Evolutionary conservation across 805 yeast species (phyloP).

Genomic region (Tetrapisispora fleetii): DNA sequence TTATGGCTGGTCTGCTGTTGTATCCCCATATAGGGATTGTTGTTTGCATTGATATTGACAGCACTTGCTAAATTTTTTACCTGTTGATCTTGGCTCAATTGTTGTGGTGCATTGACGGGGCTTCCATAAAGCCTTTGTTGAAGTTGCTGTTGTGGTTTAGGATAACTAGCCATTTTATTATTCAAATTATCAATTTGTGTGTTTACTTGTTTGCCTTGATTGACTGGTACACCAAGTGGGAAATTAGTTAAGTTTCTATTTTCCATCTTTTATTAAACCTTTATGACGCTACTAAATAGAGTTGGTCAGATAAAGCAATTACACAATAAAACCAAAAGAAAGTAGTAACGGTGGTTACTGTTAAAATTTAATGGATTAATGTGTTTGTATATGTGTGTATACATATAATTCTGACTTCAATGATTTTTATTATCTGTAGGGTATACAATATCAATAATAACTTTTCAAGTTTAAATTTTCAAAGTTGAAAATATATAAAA

Average conservation of each 20-base stretch:
- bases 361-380: too few species aligned
- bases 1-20: constrained; percentile 12
- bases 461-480: too few species aligned
- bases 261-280: background rate
- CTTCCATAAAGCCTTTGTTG: background rate
- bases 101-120: constrained; percentile 6
- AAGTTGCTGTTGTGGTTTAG: background rate
- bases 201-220: background rate
- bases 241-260: background rate
- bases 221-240: constrained; percentile 4
- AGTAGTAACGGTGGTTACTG: too few species aligned
- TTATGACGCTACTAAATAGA: background rate
- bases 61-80: background rate
- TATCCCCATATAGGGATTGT: too few species aligned
- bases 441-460: too few species aligned
- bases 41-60: background rate
- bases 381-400: too few species aligned
- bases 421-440: too few species aligned
- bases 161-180: background rate
- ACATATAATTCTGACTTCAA: too few species aligned
- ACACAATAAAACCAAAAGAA: too few species aligned
- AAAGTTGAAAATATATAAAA: too few species aligned
- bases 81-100: background rate
- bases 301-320: background rate
- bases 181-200: background rate